Conservation (phyloP, 176 grass and related monocot genomes). For the Musa beccarii region DNA sequence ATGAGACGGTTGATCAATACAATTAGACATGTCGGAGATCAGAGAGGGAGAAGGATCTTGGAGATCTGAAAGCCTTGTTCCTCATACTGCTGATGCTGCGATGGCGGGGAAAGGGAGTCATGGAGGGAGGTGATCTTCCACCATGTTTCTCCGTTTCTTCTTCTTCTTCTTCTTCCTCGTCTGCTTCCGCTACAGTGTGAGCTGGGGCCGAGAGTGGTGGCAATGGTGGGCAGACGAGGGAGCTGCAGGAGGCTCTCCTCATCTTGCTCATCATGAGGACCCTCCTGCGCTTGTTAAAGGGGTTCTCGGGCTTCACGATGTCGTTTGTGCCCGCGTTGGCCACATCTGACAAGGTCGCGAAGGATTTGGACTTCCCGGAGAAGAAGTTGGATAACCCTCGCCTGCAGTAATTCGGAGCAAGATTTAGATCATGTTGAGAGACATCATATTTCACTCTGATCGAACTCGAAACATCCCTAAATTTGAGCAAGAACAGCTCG, state of each 20-base stretch:
- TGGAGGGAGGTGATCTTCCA: neutral
- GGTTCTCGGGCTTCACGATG: slow-evolving; percentile 81
- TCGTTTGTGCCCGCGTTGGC: slow-evolving; percentile 30
- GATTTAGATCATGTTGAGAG: too few species aligned
- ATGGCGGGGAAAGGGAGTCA: too few species aligned
- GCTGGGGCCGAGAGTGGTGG: too few species aligned
- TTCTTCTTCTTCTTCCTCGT: slow-evolving; percentile 2
- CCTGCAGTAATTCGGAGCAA: slow-evolving; percentile 26
- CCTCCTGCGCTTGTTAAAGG: slow-evolving; percentile 78
- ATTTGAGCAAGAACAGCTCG: too few species aligned
- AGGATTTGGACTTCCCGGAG: slow-evolving; percentile 83
- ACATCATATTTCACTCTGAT: too few species aligned
- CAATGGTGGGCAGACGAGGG: slow-evolving; percentile 40
- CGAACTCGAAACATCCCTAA: too few species aligned
- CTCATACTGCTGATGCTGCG: neutral
- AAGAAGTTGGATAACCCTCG: slow-evolving; percentile 82
- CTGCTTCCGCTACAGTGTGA: slow-evolving; percentile 11
- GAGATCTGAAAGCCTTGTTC: slow-evolving; percentile 25
- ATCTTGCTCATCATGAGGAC: slow-evolving; percentile 44
- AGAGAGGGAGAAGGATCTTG: slow-evolving; percentile 28
- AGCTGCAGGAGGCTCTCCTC: slow-evolving; percentile 32
- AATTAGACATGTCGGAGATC: slow-evolving; percentile 22
- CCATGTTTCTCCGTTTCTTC: slow-evolving; percentile 10
- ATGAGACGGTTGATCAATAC: too few species aligned
- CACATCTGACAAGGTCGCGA: slow-evolving; percentile 61